Conservation (phyloP, 768 basidiomycete genomes). For the Boletus huronensis region DNA sequence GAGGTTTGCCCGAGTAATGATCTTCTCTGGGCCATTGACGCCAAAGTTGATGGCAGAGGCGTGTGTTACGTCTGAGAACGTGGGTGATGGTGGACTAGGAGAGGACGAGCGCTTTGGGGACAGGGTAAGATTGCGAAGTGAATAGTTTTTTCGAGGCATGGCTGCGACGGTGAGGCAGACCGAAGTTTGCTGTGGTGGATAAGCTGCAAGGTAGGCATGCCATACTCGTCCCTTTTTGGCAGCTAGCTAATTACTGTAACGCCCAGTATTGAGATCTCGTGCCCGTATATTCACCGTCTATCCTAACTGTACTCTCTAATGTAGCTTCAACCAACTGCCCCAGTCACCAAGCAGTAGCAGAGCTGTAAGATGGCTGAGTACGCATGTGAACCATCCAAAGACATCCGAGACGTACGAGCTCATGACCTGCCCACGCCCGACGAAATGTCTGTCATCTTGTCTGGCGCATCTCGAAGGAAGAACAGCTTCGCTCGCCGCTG, state of each 20-base stretch:
- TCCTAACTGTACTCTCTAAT: slow-evolving; percentile 7
- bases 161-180: slow-evolving; percentile 11
- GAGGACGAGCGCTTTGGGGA: slow-evolving; percentile 44
- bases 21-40: slow-evolving; percentile 68
- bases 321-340: not conserved
- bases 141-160: slow-evolving; percentile 54
- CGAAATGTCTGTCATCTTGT: slow-evolving; percentile 78
- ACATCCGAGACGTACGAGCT: slow-evolving; percentile 14
- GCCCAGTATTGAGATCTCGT: not conserved
- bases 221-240: slow-evolving; percentile 17
- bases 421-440: slow-evolving; percentile 37
- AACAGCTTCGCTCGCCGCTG: slow-evolving; percentile 77
- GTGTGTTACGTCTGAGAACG: slow-evolving; percentile 78
- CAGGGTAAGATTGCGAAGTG: slow-evolving; percentile 53
- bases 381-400: not conserved
- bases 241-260: not conserved
- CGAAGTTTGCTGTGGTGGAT: slow-evolving; percentile 12
- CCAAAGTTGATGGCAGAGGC: slow-evolving; percentile 78
- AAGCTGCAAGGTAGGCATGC: slow-evolving; percentile 8
- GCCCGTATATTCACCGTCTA: slow-evolving; percentile 2
- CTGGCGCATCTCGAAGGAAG: slow-evolving; percentile 78
- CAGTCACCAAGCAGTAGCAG: not conserved
- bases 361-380: slow-evolving; percentile 8
- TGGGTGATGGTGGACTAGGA: slow-evolving; percentile 72
- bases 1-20: slow-evolving; percentile 77